Percentiles rank a stretch among this genome's conserved stretches.
Conservation (phyloP, 140 eudicot genomes). For the Senecio squalidus region DNA sequence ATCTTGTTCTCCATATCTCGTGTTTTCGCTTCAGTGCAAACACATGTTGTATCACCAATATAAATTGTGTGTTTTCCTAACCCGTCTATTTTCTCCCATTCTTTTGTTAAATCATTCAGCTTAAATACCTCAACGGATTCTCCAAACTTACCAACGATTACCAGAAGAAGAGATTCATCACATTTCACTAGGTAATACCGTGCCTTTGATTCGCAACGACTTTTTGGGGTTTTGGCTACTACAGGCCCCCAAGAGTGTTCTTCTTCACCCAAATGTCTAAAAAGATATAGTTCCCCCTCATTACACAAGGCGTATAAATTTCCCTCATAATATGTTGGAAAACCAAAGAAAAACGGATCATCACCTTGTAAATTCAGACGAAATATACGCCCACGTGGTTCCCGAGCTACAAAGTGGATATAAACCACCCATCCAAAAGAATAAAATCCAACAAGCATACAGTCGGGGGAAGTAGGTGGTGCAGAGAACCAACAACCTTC, state of each 20-base stretch:
- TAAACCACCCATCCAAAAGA: neutral
- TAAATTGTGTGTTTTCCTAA: neutral
- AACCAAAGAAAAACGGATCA: neutral
- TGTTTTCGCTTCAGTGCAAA: neutral
- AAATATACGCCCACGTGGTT: neutral
- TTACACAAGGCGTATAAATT: neutral
- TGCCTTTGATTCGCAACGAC: neutral
- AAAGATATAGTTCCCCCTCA: neutral
- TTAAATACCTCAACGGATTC: neutral
- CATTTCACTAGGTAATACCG: neutral
- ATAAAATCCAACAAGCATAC: neutral
- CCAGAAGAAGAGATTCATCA: neutral
- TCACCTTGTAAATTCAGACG: neutral
- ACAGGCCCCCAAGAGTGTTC: neutral
- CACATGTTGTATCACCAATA: neutral
- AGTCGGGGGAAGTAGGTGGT: neutral
- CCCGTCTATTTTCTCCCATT: no score
- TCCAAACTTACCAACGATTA: neutral
- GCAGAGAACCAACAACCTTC: neutral
- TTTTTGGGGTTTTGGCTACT: neutral
- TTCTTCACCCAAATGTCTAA: neutral
- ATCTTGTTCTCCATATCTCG: neutral
- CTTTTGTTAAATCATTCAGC: neutral
- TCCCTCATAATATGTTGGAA: neutral
- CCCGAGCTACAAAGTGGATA: neutral